Evolutionary conservation across 371 early-diverging fungal genomes (phyloP), one percentile per base, ranked within the genome.

Genomic region (Mortierella sp.): DNA sequence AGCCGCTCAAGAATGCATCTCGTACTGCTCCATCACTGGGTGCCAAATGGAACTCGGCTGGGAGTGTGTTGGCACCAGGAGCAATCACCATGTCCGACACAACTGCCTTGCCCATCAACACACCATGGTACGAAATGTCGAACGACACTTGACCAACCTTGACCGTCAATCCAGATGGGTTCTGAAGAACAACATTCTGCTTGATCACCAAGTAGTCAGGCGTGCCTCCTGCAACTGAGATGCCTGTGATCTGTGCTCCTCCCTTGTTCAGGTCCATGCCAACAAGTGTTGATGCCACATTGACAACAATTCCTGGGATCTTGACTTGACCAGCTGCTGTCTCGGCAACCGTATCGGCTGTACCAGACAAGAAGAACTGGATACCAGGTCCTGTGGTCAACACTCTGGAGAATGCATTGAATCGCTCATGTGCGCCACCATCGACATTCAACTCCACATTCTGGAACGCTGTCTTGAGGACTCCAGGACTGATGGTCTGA

Each of bases 161-260:
- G 60, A 88, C 86, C 2, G 88, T 86, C 61, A 87, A 80, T 21
- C 81, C 81, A 15, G 88, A 88, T 5, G 90, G 90, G 68, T 86
- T 88, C 74, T 81, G 81, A 46, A 88, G 68, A 16, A 74, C 72
- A 52, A 84, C 80, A 52, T 75, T 79, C 57, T 82, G 80, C 53
- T 82, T 51, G 55, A 86, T 84, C 57, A 66, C 59, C 45, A 84
- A 67, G 47, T 81, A 84, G 11, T 84, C 53, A 6, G 82, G 30
- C 47, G 81, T 82, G 30, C 85, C 88, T 12, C 88, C 87, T 37
- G 75, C 64, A 45, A 89, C 72, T 15, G 77, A 66, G 18, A 87
- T 73, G 30, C 72, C 73, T 26, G 83, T 61, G 70, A 87, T 86
- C 14, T 67, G 64, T 26, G 80, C 83, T 47, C 70, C 74, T n/a